Evolutionary conservation across 1,139 yeast species (phyloP).

Genomic region (Yamadazyma trypodendri): DNA sequence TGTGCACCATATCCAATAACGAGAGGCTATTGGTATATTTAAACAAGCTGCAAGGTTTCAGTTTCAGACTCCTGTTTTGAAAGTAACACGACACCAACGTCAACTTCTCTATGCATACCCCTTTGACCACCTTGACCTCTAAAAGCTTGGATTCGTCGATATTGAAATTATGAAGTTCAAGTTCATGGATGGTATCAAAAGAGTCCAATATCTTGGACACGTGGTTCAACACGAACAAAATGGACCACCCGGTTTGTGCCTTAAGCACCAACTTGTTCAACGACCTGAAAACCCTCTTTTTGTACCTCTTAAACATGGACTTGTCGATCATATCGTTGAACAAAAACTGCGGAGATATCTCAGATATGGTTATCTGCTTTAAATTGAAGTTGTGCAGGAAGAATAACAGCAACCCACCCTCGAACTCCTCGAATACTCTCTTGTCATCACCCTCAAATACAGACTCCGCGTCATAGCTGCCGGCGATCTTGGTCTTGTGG

Average conservation of each 20-base stretch:
- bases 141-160: conserved; percentile 34
- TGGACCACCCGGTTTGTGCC: conserved; percentile 50
- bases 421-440: conserved; percentile 27
- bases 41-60: conserved; percentile 25
- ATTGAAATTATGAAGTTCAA: conserved; percentile 46
- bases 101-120: conserved; percentile 19
- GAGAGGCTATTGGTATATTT: conserved; percentile 33
- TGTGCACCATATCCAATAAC: conserved; percentile 37
- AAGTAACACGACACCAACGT: conserved; percentile 27
- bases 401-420: conserved; percentile 22
- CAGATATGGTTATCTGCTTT: conserved; percentile 29
- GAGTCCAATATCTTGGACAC: conserved; percentile 30
- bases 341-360: conserved; percentile 52
- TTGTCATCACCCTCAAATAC: conserved; percentile 17
- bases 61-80: conserved; percentile 19
- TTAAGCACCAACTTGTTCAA: conserved; percentile 28
- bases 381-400: conserved; percentile 35
- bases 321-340: conserved; percentile 22
- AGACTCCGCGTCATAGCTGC: conserved; percentile 35
- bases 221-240: conserved; percentile 33
- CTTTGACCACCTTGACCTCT: conserved; percentile 7
- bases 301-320: conserved; percentile 14
- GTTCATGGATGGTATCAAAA: conserved; percentile 45
- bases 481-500: conserved; percentile 35
- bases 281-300: conserved; percentile 20